Evolutionary conservation across 495 filamentous ascomycete genomes (phyloP).

Genomic region (Umbilicaria muhlenbergii): DNA sequence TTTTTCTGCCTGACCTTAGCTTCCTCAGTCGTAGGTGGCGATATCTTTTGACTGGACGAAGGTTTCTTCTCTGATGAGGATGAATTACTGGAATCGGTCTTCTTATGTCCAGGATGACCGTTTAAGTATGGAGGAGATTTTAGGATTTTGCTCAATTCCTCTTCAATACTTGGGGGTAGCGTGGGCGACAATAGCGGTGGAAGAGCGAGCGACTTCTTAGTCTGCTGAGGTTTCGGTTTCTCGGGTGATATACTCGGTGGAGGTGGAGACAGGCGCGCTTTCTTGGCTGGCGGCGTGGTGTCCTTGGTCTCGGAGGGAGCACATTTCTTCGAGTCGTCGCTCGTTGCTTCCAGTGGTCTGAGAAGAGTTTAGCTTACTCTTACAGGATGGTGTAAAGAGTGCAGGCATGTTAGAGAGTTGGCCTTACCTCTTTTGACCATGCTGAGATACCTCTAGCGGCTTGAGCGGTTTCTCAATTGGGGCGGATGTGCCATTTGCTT

Average conservation of each 20-base stretch:
- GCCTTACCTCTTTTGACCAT: neutral
- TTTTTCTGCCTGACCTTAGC: too few relatives aligned
- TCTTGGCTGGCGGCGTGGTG: neutral
- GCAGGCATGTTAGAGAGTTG: neutral
- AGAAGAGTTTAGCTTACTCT: neutral
- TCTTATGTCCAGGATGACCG: too few relatives aligned
- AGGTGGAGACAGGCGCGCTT: neutral
- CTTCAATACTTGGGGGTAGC: constrained; percentile 32
- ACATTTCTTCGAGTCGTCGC: neutral
- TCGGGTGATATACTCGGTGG: too few relatives aligned
- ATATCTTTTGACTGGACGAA: neutral
- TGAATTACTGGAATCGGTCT: too few relatives aligned
- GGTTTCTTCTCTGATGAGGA: neutral
- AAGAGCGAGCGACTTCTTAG: constrained; percentile 1
- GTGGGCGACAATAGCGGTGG: constrained; percentile 28
- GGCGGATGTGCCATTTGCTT: neutral
- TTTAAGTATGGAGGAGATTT: constrained; percentile 8
- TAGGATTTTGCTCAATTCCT: constrained; percentile 24
- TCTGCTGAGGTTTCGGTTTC: too few relatives aligned
- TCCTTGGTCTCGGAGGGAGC: neutral
- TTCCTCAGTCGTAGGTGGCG: neutral
- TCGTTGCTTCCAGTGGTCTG: neutral
- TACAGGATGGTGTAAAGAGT: neutral
- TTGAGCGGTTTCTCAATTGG: neutral
- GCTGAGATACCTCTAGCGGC: neutral